A percentile compares a stretch with the other conserved stretches of the same genome.
phyloP scores from a whole-genome alignment of 257 asterid species.

The Solanum microdontum region DNA sequence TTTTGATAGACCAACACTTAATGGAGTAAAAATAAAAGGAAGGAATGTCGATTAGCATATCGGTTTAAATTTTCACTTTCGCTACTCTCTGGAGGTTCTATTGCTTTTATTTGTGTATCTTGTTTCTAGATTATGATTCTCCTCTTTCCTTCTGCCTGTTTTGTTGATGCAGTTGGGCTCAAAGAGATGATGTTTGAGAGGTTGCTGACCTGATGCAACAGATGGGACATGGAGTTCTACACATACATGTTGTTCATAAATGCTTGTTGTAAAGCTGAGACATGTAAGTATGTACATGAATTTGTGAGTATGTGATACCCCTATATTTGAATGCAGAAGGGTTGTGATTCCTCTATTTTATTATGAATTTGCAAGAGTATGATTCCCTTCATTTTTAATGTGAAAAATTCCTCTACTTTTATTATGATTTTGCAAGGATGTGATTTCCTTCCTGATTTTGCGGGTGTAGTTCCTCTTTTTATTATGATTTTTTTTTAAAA shows the following conservation, averaged over 20 bases:
- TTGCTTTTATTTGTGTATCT: background rate
- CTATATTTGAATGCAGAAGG: background rate
- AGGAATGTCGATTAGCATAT: background rate
- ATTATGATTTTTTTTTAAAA: too few species aligned
- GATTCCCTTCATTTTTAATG: background rate
- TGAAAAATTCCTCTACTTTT: background rate
- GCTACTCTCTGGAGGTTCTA: background rate
- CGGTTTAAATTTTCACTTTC: background rate
- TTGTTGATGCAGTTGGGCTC: conserved; percentile 65
- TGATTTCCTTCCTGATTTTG: background rate
- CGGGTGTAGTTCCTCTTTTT: background rate
- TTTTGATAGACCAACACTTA: background rate
- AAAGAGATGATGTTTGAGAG: conserved; percentile 96
- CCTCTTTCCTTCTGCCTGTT: background rate
- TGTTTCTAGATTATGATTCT: background rate
- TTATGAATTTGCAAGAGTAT: too few species aligned
- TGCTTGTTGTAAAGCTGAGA: conserved; percentile 93
- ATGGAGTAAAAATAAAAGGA: background rate
- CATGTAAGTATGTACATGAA: conserved; percentile 45
- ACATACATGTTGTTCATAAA: conserved; percentile 22
- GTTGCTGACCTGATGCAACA: conserved; percentile 97
- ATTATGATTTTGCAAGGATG: background rate
- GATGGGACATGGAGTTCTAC: conserved; percentile 76
- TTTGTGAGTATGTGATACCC: background rate
- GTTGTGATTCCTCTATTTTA: background rate